These are phyloP conservation scores for Artemisia argyi DNA, from an alignment of 129 eudicot genomes.

Conservation along the genomic window DNA sequence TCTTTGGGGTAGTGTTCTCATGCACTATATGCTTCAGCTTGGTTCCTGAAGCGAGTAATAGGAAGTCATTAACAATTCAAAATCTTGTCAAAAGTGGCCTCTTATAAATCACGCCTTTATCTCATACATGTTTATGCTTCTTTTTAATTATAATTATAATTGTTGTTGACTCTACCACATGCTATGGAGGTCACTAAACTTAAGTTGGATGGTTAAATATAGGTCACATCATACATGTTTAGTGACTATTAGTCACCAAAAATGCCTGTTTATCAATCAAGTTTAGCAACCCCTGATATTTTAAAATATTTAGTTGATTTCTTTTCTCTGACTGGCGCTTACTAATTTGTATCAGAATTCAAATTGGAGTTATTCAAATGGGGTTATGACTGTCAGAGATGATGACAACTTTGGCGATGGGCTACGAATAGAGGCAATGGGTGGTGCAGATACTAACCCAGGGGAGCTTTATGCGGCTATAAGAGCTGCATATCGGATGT, in stretches of 20 bases:
- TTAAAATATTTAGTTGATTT: not conserved
- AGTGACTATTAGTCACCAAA: too few species aligned
- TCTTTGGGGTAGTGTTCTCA: not conserved
- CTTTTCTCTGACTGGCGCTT: not conserved
- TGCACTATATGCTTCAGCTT: not conserved
- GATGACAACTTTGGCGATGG: too few species aligned
- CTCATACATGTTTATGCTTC: too few species aligned
- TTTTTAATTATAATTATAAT: too few species aligned
- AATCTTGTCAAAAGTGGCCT: too few species aligned
- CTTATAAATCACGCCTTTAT: too few species aligned
- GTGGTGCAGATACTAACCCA: conserved; percentile 43
- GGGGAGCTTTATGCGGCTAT: conserved; percentile 59
- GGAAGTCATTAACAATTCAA: not conserved
- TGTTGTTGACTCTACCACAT: too few species aligned
- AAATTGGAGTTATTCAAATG: conserved; percentile 34
- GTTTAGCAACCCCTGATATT: not conserved
- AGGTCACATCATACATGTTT: too few species aligned
- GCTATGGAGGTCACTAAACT: too few species aligned
- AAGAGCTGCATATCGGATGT: conserved; percentile 64
- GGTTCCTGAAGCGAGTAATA: not conserved
- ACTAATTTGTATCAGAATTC: conserved; percentile 42
- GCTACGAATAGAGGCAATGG: conserved; percentile 32
- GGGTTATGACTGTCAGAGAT: conserved; percentile 27
- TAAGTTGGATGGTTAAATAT: too few species aligned
- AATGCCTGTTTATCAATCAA: too few species aligned